Evolutionary conservation across 805 yeast species (phyloP).

Genomic region (Wickerhamomyces chaumierensis): DNA sequence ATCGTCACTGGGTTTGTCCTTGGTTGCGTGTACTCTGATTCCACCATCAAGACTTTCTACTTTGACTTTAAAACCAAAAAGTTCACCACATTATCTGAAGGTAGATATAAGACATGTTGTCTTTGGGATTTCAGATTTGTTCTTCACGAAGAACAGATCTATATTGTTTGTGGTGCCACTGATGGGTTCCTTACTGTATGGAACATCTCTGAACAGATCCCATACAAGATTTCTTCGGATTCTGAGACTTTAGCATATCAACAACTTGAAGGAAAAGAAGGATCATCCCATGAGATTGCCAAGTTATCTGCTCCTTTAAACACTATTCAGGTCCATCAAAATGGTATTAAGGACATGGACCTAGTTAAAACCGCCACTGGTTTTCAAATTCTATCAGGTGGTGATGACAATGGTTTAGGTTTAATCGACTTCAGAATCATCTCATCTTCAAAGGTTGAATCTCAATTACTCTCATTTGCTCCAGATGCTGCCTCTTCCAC

Average conservation of each 20-base stretch:
- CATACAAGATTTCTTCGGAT: conserved; percentile 6
- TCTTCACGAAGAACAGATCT: conserved; percentile 16
- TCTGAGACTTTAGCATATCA: conserved; percentile 2
- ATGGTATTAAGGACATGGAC: conserved; percentile 64
- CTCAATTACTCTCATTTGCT: conserved; percentile 24
- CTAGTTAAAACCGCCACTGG: conserved; percentile 11
- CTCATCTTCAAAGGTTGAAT: conserved; percentile 8
- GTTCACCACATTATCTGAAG: conserved; percentile 35
- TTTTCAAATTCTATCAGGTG: conserved; percentile 56
- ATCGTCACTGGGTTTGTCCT: conserved; percentile 35
- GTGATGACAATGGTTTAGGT: conserved; percentile 79
- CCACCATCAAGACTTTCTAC: conserved; percentile 57
- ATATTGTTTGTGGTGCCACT: conserved; percentile 56
- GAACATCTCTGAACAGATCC: conserved; percentile 29
- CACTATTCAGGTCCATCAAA: conserved; percentile 62
- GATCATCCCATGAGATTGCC: not conserved
- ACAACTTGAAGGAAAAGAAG: conserved; percentile 1
- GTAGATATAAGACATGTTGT: conserved; percentile 65
- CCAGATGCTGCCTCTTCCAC: conserved; percentile 77
- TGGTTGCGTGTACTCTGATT: conserved; percentile 76
- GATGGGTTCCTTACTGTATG: conserved; percentile 71
- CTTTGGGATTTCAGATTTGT: conserved; percentile 50
- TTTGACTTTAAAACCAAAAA: conserved; percentile 26
- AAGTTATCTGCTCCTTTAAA: conserved; percentile 21
- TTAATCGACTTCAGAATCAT: conserved; percentile 25